These are phyloP conservation scores for Ilyonectria destructans DNA, from an alignment of 2,329 filamentous ascomycete genomes.

Conservation along the genomic window DNA sequence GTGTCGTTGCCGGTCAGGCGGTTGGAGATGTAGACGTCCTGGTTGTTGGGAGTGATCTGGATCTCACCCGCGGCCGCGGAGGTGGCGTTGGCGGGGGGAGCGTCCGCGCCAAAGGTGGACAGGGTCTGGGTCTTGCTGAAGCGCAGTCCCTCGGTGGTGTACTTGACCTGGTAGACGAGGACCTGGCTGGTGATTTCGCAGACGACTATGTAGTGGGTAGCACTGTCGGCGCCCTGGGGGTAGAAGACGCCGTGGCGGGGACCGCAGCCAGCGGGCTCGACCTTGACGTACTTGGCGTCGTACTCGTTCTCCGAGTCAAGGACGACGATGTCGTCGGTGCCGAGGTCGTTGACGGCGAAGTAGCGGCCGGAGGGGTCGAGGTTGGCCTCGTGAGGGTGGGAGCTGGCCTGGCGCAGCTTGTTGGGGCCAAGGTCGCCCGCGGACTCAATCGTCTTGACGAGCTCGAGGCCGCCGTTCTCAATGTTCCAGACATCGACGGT, in stretches of 20 bases:
- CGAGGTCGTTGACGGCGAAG: constrained; percentile 67
- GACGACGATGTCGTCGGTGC: constrained; percentile 64
- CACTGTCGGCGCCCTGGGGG: constrained; percentile 50
- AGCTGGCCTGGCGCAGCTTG: constrained; percentile 51
- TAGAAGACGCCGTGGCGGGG: constrained; percentile 69
- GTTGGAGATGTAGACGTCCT: constrained; percentile 68
- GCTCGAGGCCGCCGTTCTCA: constrained; percentile 54
- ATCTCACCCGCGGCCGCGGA: constrained; percentile 64
- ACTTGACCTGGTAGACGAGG: constrained; percentile 60
- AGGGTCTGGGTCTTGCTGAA: constrained; percentile 58
- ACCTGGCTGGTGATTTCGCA: constrained; percentile 65
- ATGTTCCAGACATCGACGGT: constrained; percentile 65
- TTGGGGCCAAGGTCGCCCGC: constrained; percentile 54
- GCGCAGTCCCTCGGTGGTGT: constrained; percentile 54
- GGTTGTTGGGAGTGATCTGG: constrained; percentile 58
- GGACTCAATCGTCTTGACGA: constrained; percentile 58
- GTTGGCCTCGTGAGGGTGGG: constrained; percentile 65
- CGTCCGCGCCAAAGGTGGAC: constrained; percentile 58
- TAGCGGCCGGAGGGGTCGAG: constrained; percentile 66
- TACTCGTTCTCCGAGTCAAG: constrained; percentile 61
- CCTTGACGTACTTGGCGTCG: constrained; percentile 55
- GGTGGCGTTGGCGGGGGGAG: constrained; percentile 54
- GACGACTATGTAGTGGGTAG: constrained; percentile 64
- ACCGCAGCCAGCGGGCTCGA: constrained; percentile 60
- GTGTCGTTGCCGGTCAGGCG: constrained; percentile 62